Conservation (phyloP, 306 rosid genomes). For the Begonia fuchsioides region DNA sequence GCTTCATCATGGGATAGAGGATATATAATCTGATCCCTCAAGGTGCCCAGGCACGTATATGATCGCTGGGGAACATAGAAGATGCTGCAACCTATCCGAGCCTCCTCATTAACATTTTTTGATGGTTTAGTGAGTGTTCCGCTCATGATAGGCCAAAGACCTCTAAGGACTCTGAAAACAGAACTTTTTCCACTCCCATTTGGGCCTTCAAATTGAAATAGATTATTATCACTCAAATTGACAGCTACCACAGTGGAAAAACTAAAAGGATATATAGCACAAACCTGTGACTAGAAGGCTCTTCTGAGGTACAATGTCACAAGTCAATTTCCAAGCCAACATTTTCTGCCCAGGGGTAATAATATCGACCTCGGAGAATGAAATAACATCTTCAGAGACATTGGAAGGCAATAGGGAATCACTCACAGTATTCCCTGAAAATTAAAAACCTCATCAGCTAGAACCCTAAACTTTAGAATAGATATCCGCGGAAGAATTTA, state of each 20-base stretch:
- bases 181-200: constrained; percentile 99
- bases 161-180: constrained; percentile 88
- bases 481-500: too few relatives aligned
- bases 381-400: constrained; percentile 42
- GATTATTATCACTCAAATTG: too few relatives aligned
- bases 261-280: constrained; percentile 14
- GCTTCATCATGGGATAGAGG: constrained; percentile 88
- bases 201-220: constrained; percentile 46
- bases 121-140: constrained; percentile 63
- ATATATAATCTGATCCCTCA: constrained; percentile 95
- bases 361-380: constrained; percentile 71
- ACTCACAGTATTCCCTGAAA: constrained; percentile 27
- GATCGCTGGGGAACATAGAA: constrained; percentile 98
- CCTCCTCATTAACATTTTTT: constrained; percentile 29
- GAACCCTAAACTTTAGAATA: neutral
- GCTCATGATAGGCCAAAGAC: constrained; percentile 80
- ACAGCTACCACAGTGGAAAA: constrained; percentile 4
- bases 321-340: constrained; percentile 79
- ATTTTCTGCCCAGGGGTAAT: constrained; percentile 78
- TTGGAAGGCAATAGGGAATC: constrained; percentile 16
- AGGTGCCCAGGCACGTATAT: constrained; percentile 88
- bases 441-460: constrained; percentile 6
- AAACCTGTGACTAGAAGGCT: constrained; percentile 94
- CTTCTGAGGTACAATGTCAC: constrained; percentile 52
- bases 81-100: constrained; percentile 48